Evolutionary conservation across 139 green algal species (phyloP).

Genomic region (Haematococcus lacustris): DNA sequence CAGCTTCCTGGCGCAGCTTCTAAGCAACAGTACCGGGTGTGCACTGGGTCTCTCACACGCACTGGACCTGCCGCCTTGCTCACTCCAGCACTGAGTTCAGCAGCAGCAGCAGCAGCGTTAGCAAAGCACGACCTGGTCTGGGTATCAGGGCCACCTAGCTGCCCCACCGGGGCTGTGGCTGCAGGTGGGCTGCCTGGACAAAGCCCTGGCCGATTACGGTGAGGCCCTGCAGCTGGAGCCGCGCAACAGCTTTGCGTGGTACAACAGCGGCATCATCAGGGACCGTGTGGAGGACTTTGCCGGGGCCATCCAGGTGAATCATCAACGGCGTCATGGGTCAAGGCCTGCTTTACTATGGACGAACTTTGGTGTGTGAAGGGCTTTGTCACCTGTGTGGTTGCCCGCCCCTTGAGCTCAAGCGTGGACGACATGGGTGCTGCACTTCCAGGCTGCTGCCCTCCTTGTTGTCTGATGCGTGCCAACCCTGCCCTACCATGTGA

Average conservation of each 20-base stretch:
- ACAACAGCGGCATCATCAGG: constrained; percentile 79
- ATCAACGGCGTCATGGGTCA: no score
- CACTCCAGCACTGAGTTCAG: neutral
- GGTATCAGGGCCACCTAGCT: neutral
- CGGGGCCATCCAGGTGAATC: constrained; percentile 9
- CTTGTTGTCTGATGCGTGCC: no score
- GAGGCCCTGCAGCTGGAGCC: constrained; percentile 50
- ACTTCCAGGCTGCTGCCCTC: no score
- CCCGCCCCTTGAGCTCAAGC: no score
- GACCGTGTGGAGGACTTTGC: constrained; percentile 25
- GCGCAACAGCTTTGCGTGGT: constrained; percentile 60
- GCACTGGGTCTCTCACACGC: neutral
- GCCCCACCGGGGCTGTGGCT: neutral
- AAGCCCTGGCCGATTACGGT: constrained; percentile 56
- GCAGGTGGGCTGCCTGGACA: constrained; percentile 47
- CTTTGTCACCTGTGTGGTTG: no score
- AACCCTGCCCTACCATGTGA: no score
- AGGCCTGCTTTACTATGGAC: no score
- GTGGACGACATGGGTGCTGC: no score
- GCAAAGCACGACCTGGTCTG: neutral
- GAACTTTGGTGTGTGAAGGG: no score
- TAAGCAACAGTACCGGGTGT: neutral
- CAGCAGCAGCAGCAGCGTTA: neutral
- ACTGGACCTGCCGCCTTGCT: neutral
- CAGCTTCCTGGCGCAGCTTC: neutral